Conservation (phyloP, 306 rosid genomes). For the Lagenaria siceraria region DNA sequence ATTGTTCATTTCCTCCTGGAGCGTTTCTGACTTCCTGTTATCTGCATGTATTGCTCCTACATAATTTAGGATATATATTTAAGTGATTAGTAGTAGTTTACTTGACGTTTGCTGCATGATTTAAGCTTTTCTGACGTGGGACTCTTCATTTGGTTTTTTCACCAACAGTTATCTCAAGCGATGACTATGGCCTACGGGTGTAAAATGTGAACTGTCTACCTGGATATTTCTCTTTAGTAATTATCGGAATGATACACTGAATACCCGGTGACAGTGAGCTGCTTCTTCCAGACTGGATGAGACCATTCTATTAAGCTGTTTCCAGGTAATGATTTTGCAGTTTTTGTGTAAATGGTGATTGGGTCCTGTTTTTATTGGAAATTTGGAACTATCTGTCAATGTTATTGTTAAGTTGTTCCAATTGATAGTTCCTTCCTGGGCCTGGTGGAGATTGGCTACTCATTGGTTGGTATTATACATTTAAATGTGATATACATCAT, state of each 20-base stretch:
- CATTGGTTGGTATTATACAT: background rate
- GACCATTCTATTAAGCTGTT: background rate
- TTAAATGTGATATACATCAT: background rate
- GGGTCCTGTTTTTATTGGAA: background rate
- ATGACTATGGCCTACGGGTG: background rate
- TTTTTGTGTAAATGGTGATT: background rate
- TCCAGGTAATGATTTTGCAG: background rate
- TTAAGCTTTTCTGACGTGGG: background rate
- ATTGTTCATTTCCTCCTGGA: background rate
- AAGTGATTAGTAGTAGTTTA: background rate
- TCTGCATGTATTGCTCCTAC: background rate
- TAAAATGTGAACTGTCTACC: background rate
- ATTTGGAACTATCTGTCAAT: background rate
- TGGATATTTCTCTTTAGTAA: background rate
- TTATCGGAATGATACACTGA: background rate
- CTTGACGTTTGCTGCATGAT: background rate
- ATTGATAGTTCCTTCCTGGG: background rate
- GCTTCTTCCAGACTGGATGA: background rate
- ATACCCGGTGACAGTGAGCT: slow-evolving; percentile 1
- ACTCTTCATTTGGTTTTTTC: background rate
- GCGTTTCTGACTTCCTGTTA: background rate
- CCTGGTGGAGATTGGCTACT: background rate
- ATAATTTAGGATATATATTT: background rate
- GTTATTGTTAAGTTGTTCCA: background rate
- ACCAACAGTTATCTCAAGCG: background rate